These are phyloP conservation scores for Acanthamoeba sp. DNA, from an alignment of 208 protist genomes.

Conservation along the genomic window DNA sequence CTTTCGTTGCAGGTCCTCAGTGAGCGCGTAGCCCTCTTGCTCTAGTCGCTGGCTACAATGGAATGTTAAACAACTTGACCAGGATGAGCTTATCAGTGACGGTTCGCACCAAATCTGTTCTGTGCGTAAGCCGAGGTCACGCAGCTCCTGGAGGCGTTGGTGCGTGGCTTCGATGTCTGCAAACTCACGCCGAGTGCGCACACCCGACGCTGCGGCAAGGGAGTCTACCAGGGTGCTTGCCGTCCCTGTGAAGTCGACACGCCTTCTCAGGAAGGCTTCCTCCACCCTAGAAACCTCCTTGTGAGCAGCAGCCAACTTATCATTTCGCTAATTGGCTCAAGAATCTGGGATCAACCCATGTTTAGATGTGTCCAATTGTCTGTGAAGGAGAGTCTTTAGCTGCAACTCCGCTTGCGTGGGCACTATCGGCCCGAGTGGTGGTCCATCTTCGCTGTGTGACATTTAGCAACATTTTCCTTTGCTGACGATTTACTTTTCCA, in stretches of 20 bases:
- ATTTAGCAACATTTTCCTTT: background rate
- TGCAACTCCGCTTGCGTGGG: background rate
- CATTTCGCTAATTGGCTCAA: no score
- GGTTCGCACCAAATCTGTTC: conserved; percentile 11
- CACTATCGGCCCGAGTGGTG: background rate
- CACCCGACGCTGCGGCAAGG: background rate
- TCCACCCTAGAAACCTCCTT: no score
- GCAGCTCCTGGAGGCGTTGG: background rate
- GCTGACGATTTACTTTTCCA: background rate
- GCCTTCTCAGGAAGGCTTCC: background rate
- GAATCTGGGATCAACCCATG: background rate
- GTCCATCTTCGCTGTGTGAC: background rate
- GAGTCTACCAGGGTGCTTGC: background rate
- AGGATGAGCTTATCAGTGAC: no score
- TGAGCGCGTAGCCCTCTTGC: background rate
- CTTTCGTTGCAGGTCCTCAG: background rate
- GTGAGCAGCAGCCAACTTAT: no score
- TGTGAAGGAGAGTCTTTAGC: background rate
- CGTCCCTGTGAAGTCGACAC: background rate
- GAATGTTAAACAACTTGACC: background rate
- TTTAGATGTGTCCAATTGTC: background rate
- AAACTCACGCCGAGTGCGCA: background rate
- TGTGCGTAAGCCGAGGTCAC: conserved; percentile 6
- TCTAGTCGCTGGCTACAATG: background rate
- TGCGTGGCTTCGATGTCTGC: background rate